Base-by-base conservation (phyloP, 2,329 filamentous ascomycete species). In the Ophiocordyceps unilateralis region DNA sequence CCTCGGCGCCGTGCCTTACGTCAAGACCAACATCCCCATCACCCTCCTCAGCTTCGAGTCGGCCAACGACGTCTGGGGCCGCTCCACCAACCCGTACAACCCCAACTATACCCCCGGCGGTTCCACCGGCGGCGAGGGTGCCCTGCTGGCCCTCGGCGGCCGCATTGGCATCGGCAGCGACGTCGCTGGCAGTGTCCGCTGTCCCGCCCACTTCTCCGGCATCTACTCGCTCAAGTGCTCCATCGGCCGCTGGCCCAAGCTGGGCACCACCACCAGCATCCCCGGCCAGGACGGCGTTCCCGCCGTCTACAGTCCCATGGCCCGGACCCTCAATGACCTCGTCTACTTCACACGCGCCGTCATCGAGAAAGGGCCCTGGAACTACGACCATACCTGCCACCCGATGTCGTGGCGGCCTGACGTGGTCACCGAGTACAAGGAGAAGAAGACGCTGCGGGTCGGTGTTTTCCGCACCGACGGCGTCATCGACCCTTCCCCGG, bases 251-350 rank as follows among this genome's bases (percentile, higher is more conserved):
- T 95, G 88, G 86, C 85, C 86, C 1, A 93, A 93, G 59, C 71
- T 76, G 37, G 86, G 86, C 10, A 78, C 86, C 57, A 75, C 74
- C 47, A 94, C 88, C 0, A 88, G 82, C 52, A 94, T 94, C 86
- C 78, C 83, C 0, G 89, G 89, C 0, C 87, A 95, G 57, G 89
- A 95, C 56, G 88, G 87, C 1, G 78, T 95, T 26, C 78, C 85
- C 1, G 84, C 81, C 48, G 86, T 94, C 19, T 94, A 88, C 62
- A 89, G 83, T 45, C 88, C 88, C 5, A 95, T 96, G 89, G 76
- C 88, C 3, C 74, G 87, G 43, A 94, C 87, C 0, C 62, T 94
- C 45, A 74, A 78, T 48, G 88, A 95, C 55, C 64, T 95, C 47
- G 72, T 72, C 1, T 94, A 93, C 63, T 95, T 95, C 59, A 83